These are phyloP conservation scores for Fusarium falciforme DNA, from an alignment of 2,329 filamentous ascomycete species.

Conservation along the genomic window DNA sequence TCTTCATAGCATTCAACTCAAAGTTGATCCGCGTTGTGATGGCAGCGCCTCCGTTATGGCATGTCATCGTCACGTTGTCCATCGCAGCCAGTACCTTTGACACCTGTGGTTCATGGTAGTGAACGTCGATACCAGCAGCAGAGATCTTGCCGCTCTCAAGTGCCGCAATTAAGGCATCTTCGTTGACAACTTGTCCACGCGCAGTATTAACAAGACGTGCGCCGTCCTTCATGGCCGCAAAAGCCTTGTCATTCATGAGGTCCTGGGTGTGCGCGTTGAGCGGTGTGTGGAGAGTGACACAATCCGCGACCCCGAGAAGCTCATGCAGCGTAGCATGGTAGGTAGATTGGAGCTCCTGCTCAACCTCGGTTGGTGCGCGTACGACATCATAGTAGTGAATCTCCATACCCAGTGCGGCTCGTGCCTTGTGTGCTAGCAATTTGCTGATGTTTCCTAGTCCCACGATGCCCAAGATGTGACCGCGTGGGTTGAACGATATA, in stretches of 20 bases:
- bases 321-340: constrained; percentile 45
- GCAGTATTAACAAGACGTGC: constrained; percentile 64
- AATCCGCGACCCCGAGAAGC: constrained; percentile 48
- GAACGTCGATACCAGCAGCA: constrained; percentile 65
- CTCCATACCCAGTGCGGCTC: constrained; percentile 62
- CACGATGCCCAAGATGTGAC: constrained; percentile 62
- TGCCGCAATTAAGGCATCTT: constrained; percentile 60
- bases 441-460: constrained; percentile 61
- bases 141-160: constrained; percentile 58
- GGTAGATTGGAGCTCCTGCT: constrained; percentile 43
- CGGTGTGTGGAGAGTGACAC: constrained; percentile 49
- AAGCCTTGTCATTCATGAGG: constrained; percentile 22
- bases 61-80: constrained; percentile 53
- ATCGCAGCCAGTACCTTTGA: constrained; percentile 50
- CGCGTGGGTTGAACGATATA: constrained; percentile 61
- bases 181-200: constrained; percentile 63
- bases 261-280: constrained; percentile 31
- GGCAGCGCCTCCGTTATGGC: constrained; percentile 52
- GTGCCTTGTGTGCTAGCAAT: constrained; percentile 59
- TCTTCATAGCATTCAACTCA: constrained; percentile 44
- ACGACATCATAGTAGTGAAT: constrained; percentile 63
- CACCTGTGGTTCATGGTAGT: constrained; percentile 64
- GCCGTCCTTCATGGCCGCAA: constrained; percentile 58
- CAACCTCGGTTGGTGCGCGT: constrained; percentile 42
- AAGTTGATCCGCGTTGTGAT: constrained; percentile 55